Evolutionary conservation across 1,284 basidiomycete species (phyloP).

Genomic region (Caloboletus firmus): DNA sequence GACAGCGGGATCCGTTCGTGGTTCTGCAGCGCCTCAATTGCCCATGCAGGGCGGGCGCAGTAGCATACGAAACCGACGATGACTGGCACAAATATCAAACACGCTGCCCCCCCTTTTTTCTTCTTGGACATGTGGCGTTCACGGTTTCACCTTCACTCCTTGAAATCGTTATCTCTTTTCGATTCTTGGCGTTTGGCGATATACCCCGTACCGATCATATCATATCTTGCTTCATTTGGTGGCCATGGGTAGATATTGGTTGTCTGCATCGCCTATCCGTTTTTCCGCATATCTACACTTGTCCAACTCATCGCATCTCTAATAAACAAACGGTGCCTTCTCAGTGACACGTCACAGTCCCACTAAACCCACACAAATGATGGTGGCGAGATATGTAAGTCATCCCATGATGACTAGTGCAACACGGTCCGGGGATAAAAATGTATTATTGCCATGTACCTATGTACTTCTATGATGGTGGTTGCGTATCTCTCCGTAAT

Average conservation of each 20-base stretch:
- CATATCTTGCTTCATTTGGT: not conserved
- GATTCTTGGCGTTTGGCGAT: constrained; percentile 7
- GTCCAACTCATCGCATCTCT: constrained; percentile 19
- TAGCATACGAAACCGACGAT: constrained; percentile 14
- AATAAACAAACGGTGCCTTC: constrained; percentile 3
- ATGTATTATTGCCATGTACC: not conserved
- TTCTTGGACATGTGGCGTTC: constrained; percentile 24
- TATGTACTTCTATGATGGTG: constrained; percentile 36
- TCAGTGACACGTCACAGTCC: not conserved
- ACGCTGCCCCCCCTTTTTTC: not conserved
- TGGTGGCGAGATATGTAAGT: constrained; percentile 8
- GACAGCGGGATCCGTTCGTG: constrained; percentile 22
- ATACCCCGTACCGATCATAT: constrained; percentile 25
- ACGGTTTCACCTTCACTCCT: constrained; percentile 2
- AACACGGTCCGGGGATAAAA: not conserved
- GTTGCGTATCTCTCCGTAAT: constrained; percentile 63
- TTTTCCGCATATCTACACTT: constrained; percentile 11
- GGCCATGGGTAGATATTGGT: constrained; percentile 1
- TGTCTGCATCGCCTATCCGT: constrained; percentile 3
- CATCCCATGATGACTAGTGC: not conserved
- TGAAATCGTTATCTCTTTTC: constrained; percentile 2
- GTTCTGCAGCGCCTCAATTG: constrained; percentile 25
- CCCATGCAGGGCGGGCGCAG: constrained; percentile 34
- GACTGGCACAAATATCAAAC: constrained; percentile 1
- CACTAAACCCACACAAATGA: constrained; percentile 6